Evolutionary conservation across 1,284 basidiomycete species (phyloP), one percentile per base, ranked within the genome.

Genomic region (Leccinum solheimii): DNA sequence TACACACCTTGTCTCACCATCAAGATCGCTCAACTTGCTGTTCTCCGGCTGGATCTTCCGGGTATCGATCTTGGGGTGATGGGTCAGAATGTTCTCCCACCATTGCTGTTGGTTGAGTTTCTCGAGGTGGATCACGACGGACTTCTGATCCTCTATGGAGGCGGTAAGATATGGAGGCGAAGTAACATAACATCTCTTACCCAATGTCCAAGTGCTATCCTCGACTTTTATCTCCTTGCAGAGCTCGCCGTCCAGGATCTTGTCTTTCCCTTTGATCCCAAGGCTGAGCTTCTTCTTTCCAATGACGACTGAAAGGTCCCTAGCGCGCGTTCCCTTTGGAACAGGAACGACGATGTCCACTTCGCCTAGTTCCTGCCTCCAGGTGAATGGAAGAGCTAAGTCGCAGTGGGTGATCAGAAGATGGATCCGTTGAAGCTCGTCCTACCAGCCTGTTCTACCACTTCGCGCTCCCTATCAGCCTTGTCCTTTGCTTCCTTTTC

Each of bases 11-110:
- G 94, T 95, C 74, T 96, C 94, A 21, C 90, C 91, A 70, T 99
- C 97, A 34, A 99, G 83, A 70, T 99, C 97, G 71, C 94, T 93
- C 59, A 99, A 82, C 74, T 97, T 97, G 70, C 95, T 96, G 75
- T 97, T 97, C 70, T 92, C 89, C 0, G 97, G 97, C 67, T 92
- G 88, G 68, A 99, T 98, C 81, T 98, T 98, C 56, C 86, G 92
- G 11, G 96, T 98, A 74, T 99, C 94, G 80, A 99, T 92, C 82
- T 95, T 97, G 10, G 97, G 95, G 71, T 98, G 94, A 72, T 96
- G 92, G 2, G 90, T 92, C 62, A 99, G 81, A 64, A 99, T 92
- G 74, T 98, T 95, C 73, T 95, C 93, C 97, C 97, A 99, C 97
- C 97, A 99, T 60, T 92, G 87, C 76, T 90, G 86, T 68, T 89